Evolutionary conservation across 108 stramenopile species (phyloP).

Genomic region (Phaeodactylum tricornutum): DNA sequence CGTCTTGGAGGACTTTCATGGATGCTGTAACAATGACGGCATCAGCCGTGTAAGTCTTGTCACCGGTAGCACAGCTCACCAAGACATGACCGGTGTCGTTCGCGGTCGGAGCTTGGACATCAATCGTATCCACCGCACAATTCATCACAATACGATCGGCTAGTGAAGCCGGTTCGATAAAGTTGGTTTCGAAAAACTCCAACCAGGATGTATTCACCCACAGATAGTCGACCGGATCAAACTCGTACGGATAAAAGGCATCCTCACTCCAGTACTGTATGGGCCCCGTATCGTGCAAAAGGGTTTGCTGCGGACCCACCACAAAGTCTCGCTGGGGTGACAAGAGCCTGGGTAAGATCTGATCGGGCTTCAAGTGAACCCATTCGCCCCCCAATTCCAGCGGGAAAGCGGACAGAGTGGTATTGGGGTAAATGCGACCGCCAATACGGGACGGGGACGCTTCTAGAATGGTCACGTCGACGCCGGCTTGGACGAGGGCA

Average conservation of each 20-base stretch:
- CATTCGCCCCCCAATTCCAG: slow-evolving; percentile 22
- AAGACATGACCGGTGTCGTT: background rate
- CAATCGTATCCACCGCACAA: background rate
- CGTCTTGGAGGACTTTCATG: slow-evolving; percentile 9
- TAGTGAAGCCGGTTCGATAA: no score
- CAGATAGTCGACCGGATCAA: background rate
- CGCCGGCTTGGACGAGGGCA: slow-evolving; percentile 6
- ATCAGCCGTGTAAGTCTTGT: background rate
- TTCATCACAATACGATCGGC: background rate
- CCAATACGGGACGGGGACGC: slow-evolving; percentile 7
- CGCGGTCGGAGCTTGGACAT: background rate
- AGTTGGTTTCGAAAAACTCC: background rate
- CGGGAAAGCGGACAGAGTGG: slow-evolving; percentile 11
- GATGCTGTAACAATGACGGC: slow-evolving; percentile 15
- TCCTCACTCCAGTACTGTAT: no score
- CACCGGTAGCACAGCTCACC: background rate
- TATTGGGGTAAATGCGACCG: slow-evolving; percentile 11
- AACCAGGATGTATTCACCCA: background rate
- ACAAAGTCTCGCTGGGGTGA: background rate
- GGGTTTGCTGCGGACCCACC: background rate
- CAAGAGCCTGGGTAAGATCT: background rate
- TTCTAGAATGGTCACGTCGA: slow-evolving; percentile 14
- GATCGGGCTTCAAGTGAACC: slow-evolving; percentile 2
- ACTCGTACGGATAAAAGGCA: background rate
- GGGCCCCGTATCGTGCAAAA: background rate